Evolutionary conservation across 768 basidiomycete species (phyloP), one percentile per base, ranked within the genome.

Genomic region (Suillus luteus): DNA sequence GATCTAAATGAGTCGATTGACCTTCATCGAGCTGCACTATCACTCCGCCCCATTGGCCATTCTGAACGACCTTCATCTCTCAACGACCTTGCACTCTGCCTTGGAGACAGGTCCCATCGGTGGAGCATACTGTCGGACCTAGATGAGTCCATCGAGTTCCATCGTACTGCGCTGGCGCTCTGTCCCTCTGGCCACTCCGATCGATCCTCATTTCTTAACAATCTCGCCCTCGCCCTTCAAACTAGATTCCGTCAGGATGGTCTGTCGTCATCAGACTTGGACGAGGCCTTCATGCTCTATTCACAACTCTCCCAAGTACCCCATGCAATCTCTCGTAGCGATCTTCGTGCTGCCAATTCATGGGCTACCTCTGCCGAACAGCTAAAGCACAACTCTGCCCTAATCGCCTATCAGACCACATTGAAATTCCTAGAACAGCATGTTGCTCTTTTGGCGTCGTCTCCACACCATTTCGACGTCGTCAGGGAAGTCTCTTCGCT

Each of bases 371-470:
- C 49, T 40, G 68, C 65, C 3, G 72, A 73, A 51, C 52, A 54
- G 10, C 60, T 66, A 10, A 60, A 59, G 12, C 75, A 72, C 52
- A 59, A 57, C 5, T 74, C 73, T 10, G 75, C 72, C 4, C 58
- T 76, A 14, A 71, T 72, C 27, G 67, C 70, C 8, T 76, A 77
- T 61, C 68, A 67, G 14, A 68, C 62, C 31, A 65, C 73, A 10
- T 67, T 77, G 31, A 69, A 67, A 54, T 61, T 72, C 27, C 49
- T 75, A 14, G 65, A 71, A 44, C 66, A 64, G 4, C 64, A 70
- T 17, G 54, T 70, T 58, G 10, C 48, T 27, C n/a, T 46, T 6
- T 11, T 61, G 5, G 17, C 55, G 5, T 43, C 60, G 7, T 37
- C 60, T 10, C 41, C 55, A 3, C 64, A 46, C 17, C 41, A 59